Evolutionary conservation across 495 filamentous ascomycete genomes (phyloP), one percentile per base, ranked within the genome.

Genomic region (Thermochaetoides thermophila): DNA sequence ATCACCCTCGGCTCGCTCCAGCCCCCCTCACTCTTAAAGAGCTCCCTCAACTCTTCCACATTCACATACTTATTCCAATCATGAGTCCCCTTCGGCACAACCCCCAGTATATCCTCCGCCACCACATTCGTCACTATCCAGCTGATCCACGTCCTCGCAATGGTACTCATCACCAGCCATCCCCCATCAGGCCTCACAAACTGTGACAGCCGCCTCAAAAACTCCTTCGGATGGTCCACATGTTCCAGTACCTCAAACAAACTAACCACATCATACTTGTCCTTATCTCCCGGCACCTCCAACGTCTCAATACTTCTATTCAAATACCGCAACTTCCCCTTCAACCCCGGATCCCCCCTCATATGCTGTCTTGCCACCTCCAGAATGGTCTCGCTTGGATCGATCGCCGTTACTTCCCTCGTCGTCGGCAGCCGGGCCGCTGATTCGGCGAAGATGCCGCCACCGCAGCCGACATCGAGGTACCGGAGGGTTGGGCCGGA

Each of bases 11-110:
- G 60, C 39, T 51, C 61, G 30, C 52, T 53, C 56, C 53, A 69
- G 17, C 27, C 28, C 49, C 39, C 68, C 56, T 53, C 60, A 25
- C 40, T 34, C 35, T 44, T 50, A 50, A 74, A 68, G 29, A 64
- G 83, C 2, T 40, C 64, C 42, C 73, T 59, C 50, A 97, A 36
- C 65, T 96, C 89, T 12, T 69, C 61, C 44, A 78, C 81, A 48
- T 93, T 91, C 17, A 97, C 73, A 52, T 96, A 97, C 53, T 95
- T 92, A 11, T 59, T 60, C 89, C 89, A 97, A 46, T 95, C 84
- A 53, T 97, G 89, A 32, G 89, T 95, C 0, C 89, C 89, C 33
- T 69, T 68, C 14, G 89, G 89, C 36, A 97, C 89, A 36, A 96
- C 76, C 13, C 81, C 61, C 29, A 93, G 53, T 3, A 95, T 56